A percentile compares a stretch with the other conserved stretches of the same genome.
Conservation (phyloP, 2,329 filamentous ascomycete species). For the Emergomyces pasteurianus region DNA sequence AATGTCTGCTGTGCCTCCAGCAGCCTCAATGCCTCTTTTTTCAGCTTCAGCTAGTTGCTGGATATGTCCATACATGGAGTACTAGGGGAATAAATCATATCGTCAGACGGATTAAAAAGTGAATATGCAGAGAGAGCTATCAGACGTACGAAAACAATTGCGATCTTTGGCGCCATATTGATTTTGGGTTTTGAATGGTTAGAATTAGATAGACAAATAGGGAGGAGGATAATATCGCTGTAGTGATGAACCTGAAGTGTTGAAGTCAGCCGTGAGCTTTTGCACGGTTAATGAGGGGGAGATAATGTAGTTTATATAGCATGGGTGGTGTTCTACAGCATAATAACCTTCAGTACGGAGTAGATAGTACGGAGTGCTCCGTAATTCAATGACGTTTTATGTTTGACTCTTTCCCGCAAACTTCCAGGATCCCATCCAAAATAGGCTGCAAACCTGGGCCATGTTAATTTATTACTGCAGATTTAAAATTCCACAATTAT, state of each 20-base stretch:
- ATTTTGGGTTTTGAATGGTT: background rate
- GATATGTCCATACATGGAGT: slow-evolving; percentile 93
- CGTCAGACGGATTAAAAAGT: slow-evolving; percentile 4
- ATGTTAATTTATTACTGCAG: no score
- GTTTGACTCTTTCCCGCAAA: no score
- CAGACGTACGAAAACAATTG: slow-evolving; percentile 69
- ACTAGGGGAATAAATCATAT: slow-evolving; percentile 39
- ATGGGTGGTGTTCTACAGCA: no score
- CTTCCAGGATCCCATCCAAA: no score
- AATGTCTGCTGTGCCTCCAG: slow-evolving; percentile 69
- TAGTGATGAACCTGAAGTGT: background rate
- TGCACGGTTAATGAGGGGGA: background rate
- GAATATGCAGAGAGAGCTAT: background rate
- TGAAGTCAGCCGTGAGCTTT: background rate
- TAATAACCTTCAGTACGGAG: no score
- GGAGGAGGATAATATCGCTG: background rate
- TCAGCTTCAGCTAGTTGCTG: slow-evolving; percentile 74
- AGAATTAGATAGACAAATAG: background rate
- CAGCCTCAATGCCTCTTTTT: slow-evolving; percentile 77
- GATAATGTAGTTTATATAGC: background rate
- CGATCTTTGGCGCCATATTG: slow-evolving; percentile 76
- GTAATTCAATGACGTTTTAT: no score
- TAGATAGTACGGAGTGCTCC: no score
- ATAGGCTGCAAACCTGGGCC: no score
- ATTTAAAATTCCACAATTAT: no score